Conservation (phyloP, 495 filamentous ascomycete genomes). For the Bathelium albidoporum region DNA sequence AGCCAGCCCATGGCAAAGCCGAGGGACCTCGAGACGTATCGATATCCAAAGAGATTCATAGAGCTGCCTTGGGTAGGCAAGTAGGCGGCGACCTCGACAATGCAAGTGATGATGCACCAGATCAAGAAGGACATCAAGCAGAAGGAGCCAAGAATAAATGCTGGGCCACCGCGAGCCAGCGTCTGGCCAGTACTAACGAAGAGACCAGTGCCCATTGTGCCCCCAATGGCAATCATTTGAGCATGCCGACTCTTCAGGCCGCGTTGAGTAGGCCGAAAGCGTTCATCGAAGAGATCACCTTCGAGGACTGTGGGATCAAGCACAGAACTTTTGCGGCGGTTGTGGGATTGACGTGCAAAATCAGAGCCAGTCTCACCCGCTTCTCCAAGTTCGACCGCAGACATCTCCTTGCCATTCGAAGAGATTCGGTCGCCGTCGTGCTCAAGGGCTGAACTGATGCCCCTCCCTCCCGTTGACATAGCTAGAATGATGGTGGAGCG, state of each 20-base stretch:
- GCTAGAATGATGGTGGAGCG: background rate
- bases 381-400: background rate
- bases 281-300: conserved; percentile 22
- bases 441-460: background rate
- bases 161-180: conserved; percentile 49
- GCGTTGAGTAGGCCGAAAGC: conserved; percentile 20
- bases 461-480: background rate
- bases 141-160: conserved; percentile 46
- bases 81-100: conserved; percentile 33
- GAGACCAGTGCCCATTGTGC: conserved; percentile 56
- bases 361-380: background rate
- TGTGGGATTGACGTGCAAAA: background rate
- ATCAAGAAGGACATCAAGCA: conserved; percentile 25
- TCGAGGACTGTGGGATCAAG: conserved; percentile 15
- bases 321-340: conserved; percentile 16
- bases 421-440: background rate
- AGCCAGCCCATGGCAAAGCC: conserved; percentile 39
- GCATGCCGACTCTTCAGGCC: conserved; percentile 37
- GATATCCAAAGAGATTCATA: conserved; percentile 36
- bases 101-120: conserved; percentile 26
- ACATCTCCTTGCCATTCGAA: background rate
- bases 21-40: conserved; percentile 40
- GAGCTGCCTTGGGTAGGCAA: conserved; percentile 32
- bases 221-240: conserved; percentile 54
- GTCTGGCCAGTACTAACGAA: conserved; percentile 53